Percentiles rank a stretch among this genome's conserved stretches.
Conservation (phyloP, 495 filamentous ascomycete species). For the Daldinia decipiens region DNA sequence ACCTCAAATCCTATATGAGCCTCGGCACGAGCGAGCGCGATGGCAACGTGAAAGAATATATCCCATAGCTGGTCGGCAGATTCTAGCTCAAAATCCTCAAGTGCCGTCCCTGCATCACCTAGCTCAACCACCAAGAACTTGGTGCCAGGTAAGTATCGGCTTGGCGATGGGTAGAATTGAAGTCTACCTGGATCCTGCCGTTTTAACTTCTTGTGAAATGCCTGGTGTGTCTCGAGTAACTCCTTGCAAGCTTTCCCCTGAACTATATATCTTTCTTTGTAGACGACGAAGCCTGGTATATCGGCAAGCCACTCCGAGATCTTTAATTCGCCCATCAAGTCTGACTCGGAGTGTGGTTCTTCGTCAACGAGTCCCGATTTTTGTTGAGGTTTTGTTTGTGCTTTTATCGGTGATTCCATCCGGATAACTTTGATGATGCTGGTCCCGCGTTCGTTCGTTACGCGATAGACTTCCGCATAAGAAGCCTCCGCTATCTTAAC, state of each 20-base stretch:
- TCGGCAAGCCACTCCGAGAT: constrained; percentile 80
- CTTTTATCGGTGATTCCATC: constrained; percentile 58
- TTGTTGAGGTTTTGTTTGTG: constrained; percentile 58
- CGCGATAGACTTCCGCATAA: constrained; percentile 73
- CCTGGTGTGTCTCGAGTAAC: constrained; percentile 70
- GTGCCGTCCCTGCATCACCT: constrained; percentile 82
- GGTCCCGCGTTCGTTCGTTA: constrained; percentile 59
- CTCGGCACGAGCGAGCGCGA: constrained; percentile 81
- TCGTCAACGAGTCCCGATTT: constrained; percentile 60
- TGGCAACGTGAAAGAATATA: constrained; percentile 82
- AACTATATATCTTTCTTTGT: constrained; percentile 79
- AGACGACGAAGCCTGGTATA: constrained; percentile 91
- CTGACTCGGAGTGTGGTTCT: constrained; percentile 56
- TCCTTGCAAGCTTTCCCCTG: constrained; percentile 71
- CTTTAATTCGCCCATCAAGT: constrained; percentile 67
- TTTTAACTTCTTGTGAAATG: constrained; percentile 69
- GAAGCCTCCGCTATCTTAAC: constrained; percentile 76
- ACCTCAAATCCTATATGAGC: constrained; percentile 78
- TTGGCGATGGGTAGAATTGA: constrained; percentile 72
- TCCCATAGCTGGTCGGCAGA: constrained; percentile 77
- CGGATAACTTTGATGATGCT: constrained; percentile 66
- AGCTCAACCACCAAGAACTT: constrained; percentile 87
- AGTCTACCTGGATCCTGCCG: constrained; percentile 66
- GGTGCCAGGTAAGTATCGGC: constrained; percentile 70
- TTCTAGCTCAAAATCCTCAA: constrained; percentile 69